Evolutionary conservation across 805 yeast species (phyloP), one percentile per base, ranked within the genome.

Genomic region (Suhomyces prunicola): DNA sequence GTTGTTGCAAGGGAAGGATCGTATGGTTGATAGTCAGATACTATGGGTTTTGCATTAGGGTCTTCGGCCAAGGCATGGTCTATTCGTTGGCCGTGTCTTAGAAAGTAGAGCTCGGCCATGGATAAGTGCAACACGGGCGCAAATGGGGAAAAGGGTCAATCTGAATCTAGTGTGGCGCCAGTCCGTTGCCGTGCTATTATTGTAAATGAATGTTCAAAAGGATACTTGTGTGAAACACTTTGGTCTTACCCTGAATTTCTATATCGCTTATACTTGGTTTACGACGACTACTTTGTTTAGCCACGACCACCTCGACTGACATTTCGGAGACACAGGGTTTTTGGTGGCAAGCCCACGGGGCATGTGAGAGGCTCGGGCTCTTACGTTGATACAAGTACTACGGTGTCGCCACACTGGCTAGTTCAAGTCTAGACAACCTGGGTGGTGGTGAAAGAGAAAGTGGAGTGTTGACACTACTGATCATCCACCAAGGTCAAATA

Each of bases 11-110:
- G 62, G 48, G 75, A 70, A 35, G 78, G 78, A 55, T 75, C 79
- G 53, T 70, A 75, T 2, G 60, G 60, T 44, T 61, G 59, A 55
- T 67, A 71, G 31, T 66, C 68, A 7, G 63, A 48, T 24, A 56
- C 50, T 13, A 74, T 45, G 5, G 76, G 69, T 44, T 50, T 52
- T 17, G 71, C 69, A 4, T 47, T 35, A 13, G 67, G 60, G 36
- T 69, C 68, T 19, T 55, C 59, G 44, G 57, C 47, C 35, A 59
- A 50, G 12, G 69, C 71, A 57, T 73, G 76, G 57, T 75, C 79
- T 46, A 73, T 71, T 44, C 80, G 61, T 44, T 66, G 64, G 24
- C 77, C 78, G 62, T 75, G 80, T 54, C 80, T 76, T 50, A 75
- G 63, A 65, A 75, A 75, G 61, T 62, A 72, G 56, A 75, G 65